Conservation (phyloP, 2,329 filamentous ascomycete genomes). For the Xylariomycetidae sp. region DNA sequence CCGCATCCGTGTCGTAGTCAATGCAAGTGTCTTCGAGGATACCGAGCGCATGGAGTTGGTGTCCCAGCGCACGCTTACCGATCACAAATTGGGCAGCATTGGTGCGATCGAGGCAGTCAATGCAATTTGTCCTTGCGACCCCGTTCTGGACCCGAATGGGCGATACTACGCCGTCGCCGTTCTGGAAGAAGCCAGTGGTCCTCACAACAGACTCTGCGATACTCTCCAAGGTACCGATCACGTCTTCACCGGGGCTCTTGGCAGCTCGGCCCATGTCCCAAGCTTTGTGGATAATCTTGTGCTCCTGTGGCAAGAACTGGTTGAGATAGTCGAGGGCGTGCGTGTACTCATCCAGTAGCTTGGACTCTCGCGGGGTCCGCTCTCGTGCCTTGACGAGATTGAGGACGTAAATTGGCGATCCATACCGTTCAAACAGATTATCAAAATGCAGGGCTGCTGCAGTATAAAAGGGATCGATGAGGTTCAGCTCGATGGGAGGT, state of each 20-base stretch:
- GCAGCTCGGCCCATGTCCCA: slow-evolving; percentile 98
- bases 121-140: slow-evolving; percentile 91
- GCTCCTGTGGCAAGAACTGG: slow-evolving; percentile 77
- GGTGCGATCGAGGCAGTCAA: slow-evolving; percentile 93
- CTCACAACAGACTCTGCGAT: slow-evolving; percentile 84
- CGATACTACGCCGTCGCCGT: slow-evolving; percentile 66
- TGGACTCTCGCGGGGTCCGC: slow-evolving; percentile 83
- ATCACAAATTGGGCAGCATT: slow-evolving; percentile 98
- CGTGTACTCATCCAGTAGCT: slow-evolving; percentile 81
- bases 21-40: slow-evolving; percentile 74
- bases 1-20: slow-evolving; percentile 90
- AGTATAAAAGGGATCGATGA: slow-evolving; percentile 94
- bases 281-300: slow-evolving; percentile 87
- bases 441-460: slow-evolving; percentile 93
- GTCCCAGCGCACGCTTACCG: slow-evolving; percentile 84
- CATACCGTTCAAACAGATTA: slow-evolving; percentile 88
- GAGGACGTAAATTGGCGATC: slow-evolving; percentile 82
- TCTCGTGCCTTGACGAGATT: slow-evolving; percentile 90
- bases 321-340: slow-evolving; percentile 87
- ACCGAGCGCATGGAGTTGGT: slow-evolving; percentile 87
- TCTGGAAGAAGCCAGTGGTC: slow-evolving; percentile 90
- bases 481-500: slow-evolving; percentile 88
- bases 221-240: slow-evolving; percentile 83
- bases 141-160: slow-evolving; percentile 77
- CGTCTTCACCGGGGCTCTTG: slow-evolving; percentile 86